Percentiles rank a stretch among this genome's conserved stretches.
These are phyloP conservation scores for Dipodascus geniculatus DNA, from an alignment of 805 yeast genomes.

Conservation along the genomic window DNA sequence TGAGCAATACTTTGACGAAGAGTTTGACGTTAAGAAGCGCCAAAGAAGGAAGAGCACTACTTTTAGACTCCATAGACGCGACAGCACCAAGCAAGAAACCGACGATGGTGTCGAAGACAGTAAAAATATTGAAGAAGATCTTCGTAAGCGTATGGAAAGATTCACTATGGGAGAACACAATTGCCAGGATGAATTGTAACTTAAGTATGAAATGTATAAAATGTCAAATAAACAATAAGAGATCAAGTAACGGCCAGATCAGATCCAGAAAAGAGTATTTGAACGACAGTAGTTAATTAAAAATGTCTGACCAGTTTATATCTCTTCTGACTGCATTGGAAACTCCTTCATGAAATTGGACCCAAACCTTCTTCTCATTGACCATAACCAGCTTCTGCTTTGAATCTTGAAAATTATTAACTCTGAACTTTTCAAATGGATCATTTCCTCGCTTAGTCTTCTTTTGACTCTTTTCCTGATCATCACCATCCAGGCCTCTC, in stretches of 20 bases:
- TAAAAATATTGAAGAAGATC: background rate
- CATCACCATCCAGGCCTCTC: constrained; percentile 2
- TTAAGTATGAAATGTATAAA: no score
- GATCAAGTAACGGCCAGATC: no score
- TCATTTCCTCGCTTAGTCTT: constrained; percentile 14
- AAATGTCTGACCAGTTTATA: constrained; percentile 52
- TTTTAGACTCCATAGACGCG: constrained; percentile 12
- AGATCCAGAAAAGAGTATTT: no score
- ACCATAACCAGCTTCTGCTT: background rate
- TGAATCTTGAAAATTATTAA: background rate
- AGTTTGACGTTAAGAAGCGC: constrained; percentile 9
- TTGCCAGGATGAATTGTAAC: background rate
- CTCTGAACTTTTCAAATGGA: constrained; percentile 1
- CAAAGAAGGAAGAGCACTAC: constrained; percentile 8
- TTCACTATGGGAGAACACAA: background rate
- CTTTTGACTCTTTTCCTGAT: constrained; percentile 4
- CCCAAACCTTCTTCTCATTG: constrained; percentile 43
- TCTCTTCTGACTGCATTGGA: constrained; percentile 84
- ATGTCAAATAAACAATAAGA: no score
- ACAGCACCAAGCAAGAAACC: constrained; percentile 8
- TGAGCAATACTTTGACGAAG: constrained; percentile 26
- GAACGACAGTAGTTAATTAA: no score
- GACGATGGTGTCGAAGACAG: background rate
- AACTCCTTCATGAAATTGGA: constrained; percentile 85
- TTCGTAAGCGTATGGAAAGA: background rate